phyloP scores from a whole-genome alignment of 2,329 filamentous ascomycete genomes.

The Fusarium equiseti region DNA sequence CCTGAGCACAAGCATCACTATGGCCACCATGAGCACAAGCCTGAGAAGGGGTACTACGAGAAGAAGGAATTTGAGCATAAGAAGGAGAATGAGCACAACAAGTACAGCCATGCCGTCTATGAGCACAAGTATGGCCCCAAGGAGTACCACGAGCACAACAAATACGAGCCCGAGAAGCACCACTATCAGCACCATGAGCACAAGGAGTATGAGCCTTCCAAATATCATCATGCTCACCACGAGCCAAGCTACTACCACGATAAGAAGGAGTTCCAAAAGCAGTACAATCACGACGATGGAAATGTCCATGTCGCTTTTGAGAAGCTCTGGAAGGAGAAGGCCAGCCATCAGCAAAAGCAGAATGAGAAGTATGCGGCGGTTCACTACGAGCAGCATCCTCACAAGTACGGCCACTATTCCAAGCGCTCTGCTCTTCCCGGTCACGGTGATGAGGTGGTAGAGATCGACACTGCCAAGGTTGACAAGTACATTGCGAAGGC shows the following conservation, averaged over 20 bases:
- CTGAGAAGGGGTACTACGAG: background rate
- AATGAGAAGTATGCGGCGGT: conserved; percentile 6
- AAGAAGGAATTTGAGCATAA: background rate
- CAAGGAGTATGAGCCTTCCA: conserved; percentile 1
- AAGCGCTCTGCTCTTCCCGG: conserved; percentile 8
- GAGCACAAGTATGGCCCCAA: conserved; percentile 4
- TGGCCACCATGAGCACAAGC: conserved; percentile 1
- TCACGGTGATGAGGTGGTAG: background rate
- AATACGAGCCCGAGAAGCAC: background rate
- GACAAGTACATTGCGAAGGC: conserved; percentile 10
- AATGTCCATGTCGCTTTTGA: background rate
- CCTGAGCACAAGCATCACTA: background rate
- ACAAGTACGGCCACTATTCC: background rate
- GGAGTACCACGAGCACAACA: background rate
- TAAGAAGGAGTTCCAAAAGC: conserved; percentile 1
- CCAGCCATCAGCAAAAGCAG: background rate
- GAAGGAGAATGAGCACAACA: background rate
- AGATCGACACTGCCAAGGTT: conserved; percentile 20
- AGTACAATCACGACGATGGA: background rate
- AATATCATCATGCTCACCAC: background rate
- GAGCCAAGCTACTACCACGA: background rate
- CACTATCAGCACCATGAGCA: background rate
- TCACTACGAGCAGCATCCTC: background rate
- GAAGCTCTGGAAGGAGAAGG: conserved; percentile 5
- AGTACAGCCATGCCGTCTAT: background rate